Evolutionary conservation across 805 yeast species (phyloP), one percentile per base, ranked within the genome.

Genomic region (Ogataea methanolica): DNA sequence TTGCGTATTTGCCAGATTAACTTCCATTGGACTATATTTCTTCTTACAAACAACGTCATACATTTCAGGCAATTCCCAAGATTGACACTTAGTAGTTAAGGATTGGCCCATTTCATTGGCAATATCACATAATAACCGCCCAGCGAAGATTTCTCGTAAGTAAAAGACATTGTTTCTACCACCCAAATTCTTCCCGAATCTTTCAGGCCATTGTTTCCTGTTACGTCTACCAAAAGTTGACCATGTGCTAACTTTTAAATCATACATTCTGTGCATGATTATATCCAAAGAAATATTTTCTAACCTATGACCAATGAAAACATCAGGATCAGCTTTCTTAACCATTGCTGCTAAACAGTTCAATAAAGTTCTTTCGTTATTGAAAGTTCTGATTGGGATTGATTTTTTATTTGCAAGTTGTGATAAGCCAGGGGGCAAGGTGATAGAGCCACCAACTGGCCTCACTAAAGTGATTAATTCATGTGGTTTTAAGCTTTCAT

Each of bases 31-130:
- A 14, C 71, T 65, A 48, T 79, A 79, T 48, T 76, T 78, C 58
- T 77, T 78, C 51, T 78, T 80, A 57, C 96, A 83, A 16, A 88
- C 86, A 43, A 88, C 78, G 31, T 80, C 83, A 57, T 82, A 85
- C 98, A 94, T 94, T 66, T 94, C 99, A 14, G 86, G 74, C 48
- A 94, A 72, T 49, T 88, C 95, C 97, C 96, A 94, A 16, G 92
- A 86, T 65, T 89, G 96, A 69, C 98, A 94, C 63, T 90, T 89
- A 5, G 85, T 72, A 4, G 97, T 89, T 52, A 92, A 72, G 0
- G 97, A 91, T 63, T 86, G 94, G 42, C 98, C 99, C 82, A 91
- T 79, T 59, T 89, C 96, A 66, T 94, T 94, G 44, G 92, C 89
- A 60, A 94, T 81, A 67, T 94, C 99, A 75, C 97, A 88, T 41